These are phyloP conservation scores for Russula abietina DNA, from an alignment of 768 basidiomycete species.

Conservation along the genomic window DNA sequence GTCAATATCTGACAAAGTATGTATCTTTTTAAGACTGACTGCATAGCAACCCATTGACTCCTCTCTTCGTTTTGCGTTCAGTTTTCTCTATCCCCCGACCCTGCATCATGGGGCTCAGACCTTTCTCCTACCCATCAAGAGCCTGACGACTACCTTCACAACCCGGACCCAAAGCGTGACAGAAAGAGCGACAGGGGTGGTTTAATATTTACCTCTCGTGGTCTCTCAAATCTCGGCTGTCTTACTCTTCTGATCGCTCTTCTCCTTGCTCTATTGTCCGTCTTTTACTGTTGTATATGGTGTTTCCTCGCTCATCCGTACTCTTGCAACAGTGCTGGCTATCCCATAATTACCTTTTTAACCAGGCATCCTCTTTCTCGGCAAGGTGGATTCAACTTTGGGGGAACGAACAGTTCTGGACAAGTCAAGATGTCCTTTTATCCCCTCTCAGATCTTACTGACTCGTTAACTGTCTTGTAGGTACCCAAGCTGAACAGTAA, in stretches of 20 bases:
- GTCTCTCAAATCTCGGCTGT: conserved; percentile 39
- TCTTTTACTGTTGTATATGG: neutral
- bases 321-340: conserved; percentile 31
- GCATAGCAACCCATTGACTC: neutral
- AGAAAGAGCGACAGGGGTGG: conserved; percentile 33
- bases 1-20: conserved; percentile 32
- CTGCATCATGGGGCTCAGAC: conserved; percentile 30
- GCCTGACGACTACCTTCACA: conserved; percentile 32
- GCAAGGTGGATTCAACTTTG: conserved; percentile 41
- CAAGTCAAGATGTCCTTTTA: conserved; percentile 30
- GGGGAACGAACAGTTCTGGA: conserved; percentile 44
- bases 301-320: neutral
- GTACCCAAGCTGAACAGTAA: conserved; percentile 45
- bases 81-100: conserved; percentile 30
- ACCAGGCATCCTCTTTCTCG: conserved; percentile 25
- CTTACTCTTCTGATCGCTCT: conserved; percentile 23
- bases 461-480: conserved; percentile 31
- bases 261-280: conserved; percentile 22
- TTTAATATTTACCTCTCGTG: conserved; percentile 36
- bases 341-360: conserved; percentile 34
- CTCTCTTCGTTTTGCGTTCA: neutral
- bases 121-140: conserved; percentile 24
- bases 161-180: conserved; percentile 32
- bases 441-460: neutral
- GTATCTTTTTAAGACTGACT: neutral